phyloP scores from a whole-genome alignment of 2,329 filamentous ascomycete species.

The Aspergillus glaucus region DNA sequence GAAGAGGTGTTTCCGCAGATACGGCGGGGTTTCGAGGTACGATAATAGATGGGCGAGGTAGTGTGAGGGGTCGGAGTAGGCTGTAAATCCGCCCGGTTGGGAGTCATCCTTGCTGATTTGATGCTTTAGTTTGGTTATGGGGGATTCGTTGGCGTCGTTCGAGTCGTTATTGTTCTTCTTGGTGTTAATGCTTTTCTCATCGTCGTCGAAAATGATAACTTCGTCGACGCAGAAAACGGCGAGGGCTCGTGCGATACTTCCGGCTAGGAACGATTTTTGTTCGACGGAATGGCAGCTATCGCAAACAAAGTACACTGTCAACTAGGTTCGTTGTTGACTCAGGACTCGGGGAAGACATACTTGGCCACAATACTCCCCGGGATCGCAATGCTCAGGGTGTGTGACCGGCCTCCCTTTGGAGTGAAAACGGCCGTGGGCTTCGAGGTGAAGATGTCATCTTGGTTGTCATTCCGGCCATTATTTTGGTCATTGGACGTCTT shows the following conservation, averaged over 20 bases:
- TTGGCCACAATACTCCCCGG: constrained; percentile 72
- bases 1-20: constrained; percentile 70
- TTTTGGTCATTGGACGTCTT: constrained; percentile 12
- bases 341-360: constrained; percentile 39
- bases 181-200: constrained; percentile 38
- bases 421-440: constrained; percentile 65
- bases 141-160: constrained; percentile 29
- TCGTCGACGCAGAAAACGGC: constrained; percentile 82
- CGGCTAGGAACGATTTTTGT: constrained; percentile 65
- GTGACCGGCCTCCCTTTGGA: constrained; percentile 57
- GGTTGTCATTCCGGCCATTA: constrained; percentile 2
- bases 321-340: not conserved
- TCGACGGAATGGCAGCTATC: constrained; percentile 64
- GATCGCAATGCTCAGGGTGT: constrained; percentile 71
- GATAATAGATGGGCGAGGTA: constrained; percentile 73
- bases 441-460: constrained; percentile 47
- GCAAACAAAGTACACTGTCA: not conserved
- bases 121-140: constrained; percentile 16
- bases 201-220: constrained; percentile 74
- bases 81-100: constrained; percentile 46
- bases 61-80: constrained; percentile 68
- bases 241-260: constrained; percentile 71
- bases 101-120: constrained; percentile 2
- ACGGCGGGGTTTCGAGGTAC: constrained; percentile 78
- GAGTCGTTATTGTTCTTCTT: constrained; percentile 43